Evolutionary conservation across 164 flowering plant genomes (phyloP), one percentile per base, ranked within the genome.

Genomic region (Chloranthus sessilifolius): DNA sequence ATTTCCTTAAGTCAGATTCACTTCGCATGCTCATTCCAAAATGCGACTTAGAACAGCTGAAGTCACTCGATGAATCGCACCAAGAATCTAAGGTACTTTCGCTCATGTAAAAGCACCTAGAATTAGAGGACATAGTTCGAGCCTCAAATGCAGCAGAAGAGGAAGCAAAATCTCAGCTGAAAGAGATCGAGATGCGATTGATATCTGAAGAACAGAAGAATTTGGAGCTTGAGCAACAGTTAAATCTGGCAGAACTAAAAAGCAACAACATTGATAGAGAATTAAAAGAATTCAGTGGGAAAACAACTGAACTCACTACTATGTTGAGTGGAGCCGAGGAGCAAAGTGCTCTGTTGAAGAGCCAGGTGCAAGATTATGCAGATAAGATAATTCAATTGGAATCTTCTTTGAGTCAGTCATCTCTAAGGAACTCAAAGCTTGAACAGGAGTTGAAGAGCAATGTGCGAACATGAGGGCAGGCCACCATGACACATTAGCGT

Each of bases 381-480:
- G 73, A 60, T 12, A 84, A 79, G 65, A 35, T 80, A 41, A 35
- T 50, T 22, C 53, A 68, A 23, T 45, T 90, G 63, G 80, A 82
- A 67, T 66, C 76, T 43, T 47, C 70, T 23, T 39, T 86, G 50
- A 67, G 52, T 27, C 61, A 65, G 20, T 74, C 81, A 50, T 56
- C 77, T 16, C 29, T 53, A 7, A 59, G 56, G 41, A 65, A 62
- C 51, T 58, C 77, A 1, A 83, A 77, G 58, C 94, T 89, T 26
- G 88, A 79, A 59, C 48, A 70, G 54, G 85, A 80, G 61, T 53
- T 89, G 68, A 78, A 17, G 83, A 58, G 23, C 79, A 68, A 56
- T 69, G 80, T 61, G 62, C 73, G 83, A 83, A 47, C 89, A 85
- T 40, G 92, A 89, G 61, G 89, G 67, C n/a, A 65, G 39, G 89